Evolutionary conservation across 1,284 basidiomycete species (phyloP).

Genomic region (Rhizopogon hawkerae): DNA sequence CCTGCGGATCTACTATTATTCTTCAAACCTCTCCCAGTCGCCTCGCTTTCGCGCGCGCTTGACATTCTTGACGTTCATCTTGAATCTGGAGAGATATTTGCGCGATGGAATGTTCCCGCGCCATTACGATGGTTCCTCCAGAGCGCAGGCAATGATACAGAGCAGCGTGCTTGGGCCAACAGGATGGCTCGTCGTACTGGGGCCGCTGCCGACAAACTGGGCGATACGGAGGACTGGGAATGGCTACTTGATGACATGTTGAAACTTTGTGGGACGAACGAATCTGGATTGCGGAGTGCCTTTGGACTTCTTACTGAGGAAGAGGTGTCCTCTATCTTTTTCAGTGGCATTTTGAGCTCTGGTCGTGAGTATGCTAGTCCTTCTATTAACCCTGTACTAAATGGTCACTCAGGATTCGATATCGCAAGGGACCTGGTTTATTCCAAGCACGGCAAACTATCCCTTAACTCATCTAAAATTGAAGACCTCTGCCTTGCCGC

Average conservation of each 20-base stretch:
- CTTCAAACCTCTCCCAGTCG: constrained; percentile 67
- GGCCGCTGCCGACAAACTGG: constrained; percentile 44
- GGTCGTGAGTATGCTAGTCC: constrained; percentile 61
- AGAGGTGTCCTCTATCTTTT: constrained; percentile 73
- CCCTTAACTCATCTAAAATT: constrained; percentile 43
- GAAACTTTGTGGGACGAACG: constrained; percentile 63
- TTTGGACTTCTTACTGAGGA: constrained; percentile 67
- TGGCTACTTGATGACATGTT: constrained; percentile 84
- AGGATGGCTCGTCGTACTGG: constrained; percentile 74
- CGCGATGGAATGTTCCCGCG: constrained; percentile 76
- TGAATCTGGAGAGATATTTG: constrained; percentile 85
- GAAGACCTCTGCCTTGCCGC: constrained; percentile 75
- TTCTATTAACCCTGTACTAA: constrained; percentile 7
- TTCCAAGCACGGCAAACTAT: constrained; percentile 42
- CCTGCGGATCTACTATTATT: constrained; percentile 74
- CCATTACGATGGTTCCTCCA: constrained; percentile 81
- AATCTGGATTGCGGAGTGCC: constrained; percentile 57
- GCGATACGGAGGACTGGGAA: constrained; percentile 71
- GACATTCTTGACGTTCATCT: constrained; percentile 90
- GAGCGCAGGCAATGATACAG: constrained; percentile 52
- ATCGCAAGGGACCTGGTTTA: constrained; percentile 65
- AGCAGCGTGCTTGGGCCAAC: constrained; percentile 81
- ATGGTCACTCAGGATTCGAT: constrained; percentile 55
- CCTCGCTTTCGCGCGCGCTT: constrained; percentile 70
- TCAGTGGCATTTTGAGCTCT: constrained; percentile 74